Evolutionary conservation across 208 protist species (phyloP), one percentile per base, ranked within the genome.

Genomic region (Sergeia podlipaevii): DNA sequence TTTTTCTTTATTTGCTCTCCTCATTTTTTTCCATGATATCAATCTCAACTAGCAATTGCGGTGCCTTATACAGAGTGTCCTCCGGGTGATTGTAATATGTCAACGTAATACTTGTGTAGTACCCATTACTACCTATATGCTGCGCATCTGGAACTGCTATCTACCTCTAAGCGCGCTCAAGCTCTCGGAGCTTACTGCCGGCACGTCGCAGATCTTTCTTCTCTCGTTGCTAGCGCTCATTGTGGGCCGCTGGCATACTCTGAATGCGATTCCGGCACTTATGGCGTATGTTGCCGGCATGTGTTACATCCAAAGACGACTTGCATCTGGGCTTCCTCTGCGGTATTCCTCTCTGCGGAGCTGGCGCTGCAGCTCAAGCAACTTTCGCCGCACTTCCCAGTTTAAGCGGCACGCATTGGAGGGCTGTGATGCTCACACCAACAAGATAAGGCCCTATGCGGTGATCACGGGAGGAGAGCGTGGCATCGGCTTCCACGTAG

Each of bases 401-500:
- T 77, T 77, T 30, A 27, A 75, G 3, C 27, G 11, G 17, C 17
- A 50, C 4, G 17, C 60, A 41, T 60, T 59, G 27, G 17, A 30
- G 6, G 34, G 48, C n/a, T 36, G 48, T 20, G 28, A 30, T n/a
- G 33, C 11, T 38, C 11, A 38, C 15, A 15, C 10, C 33, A 10
- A 38, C 11, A 15, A 8, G 8, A 17, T 17, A n/a, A 17, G 13
- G 15, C 20, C 42, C 11, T 47, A 8, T 23, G 70, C 54, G 4
- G 74, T 77, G 3, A 55, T 82, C 17, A 82, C 74, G 0, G 74
- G 70, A 10, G 74, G 74, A 13, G 70, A 77, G 36, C 50, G 74
- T 21, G 74, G 69, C 13, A 82, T 82, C 5, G 74, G 74, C 24
- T 56, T 50, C 20, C 33, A 71, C 56, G 70, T 75, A 15, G 65